phyloP scores from a whole-genome alignment of 1,284 basidiomycete species.

The Vanrija humicola region DNA sequence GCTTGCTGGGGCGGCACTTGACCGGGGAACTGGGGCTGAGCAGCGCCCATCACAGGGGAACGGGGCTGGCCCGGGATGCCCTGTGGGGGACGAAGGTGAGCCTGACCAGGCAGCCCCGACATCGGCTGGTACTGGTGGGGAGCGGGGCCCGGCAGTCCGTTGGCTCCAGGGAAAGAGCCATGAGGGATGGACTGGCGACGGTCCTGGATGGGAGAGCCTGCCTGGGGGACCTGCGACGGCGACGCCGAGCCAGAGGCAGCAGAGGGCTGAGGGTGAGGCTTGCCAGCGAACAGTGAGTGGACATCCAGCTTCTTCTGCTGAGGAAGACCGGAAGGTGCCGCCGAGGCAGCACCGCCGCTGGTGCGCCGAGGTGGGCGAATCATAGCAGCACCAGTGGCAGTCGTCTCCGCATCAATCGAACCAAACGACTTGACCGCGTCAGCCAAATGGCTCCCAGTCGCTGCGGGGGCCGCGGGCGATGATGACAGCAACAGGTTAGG shows the following conservation, averaged over 20 bases:
- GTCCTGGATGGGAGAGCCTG: conserved; percentile 21
- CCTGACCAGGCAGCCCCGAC: conserved; percentile 12
- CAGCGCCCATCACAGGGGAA: conserved; percentile 28
- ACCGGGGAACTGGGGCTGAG: conserved; percentile 12
- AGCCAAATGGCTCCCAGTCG: conserved; percentile 45
- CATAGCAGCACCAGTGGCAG: conserved; percentile 41
- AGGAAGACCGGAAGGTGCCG: conserved; percentile 8
- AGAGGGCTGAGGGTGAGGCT: conserved; percentile 23
- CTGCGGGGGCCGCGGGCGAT: conserved; percentile 49
- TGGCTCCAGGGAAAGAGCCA: conserved; percentile 22
- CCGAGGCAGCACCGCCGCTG: conserved; percentile 23
- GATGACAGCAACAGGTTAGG: conserved; percentile 47
- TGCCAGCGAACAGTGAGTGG: conserved; percentile 39
- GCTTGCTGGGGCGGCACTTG: conserved; percentile 26
- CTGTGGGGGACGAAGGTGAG: conserved; percentile 30
- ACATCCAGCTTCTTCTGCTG: conserved; percentile 40
- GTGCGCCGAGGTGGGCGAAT: conserved; percentile 37
- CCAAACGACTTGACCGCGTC: conserved; percentile 70
- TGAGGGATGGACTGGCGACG: conserved; percentile 32
- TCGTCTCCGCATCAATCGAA: conserved; percentile 57
- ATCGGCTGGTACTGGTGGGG: conserved; percentile 21
- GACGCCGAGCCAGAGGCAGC: conserved; percentile 16
- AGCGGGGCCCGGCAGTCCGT: conserved; percentile 21
- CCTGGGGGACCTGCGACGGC: conserved; percentile 17
- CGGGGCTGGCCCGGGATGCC: conserved; percentile 28